Evolutionary conservation across 208 protist species (phyloP).

Genomic region (Wallacemonas collosoma): DNA sequence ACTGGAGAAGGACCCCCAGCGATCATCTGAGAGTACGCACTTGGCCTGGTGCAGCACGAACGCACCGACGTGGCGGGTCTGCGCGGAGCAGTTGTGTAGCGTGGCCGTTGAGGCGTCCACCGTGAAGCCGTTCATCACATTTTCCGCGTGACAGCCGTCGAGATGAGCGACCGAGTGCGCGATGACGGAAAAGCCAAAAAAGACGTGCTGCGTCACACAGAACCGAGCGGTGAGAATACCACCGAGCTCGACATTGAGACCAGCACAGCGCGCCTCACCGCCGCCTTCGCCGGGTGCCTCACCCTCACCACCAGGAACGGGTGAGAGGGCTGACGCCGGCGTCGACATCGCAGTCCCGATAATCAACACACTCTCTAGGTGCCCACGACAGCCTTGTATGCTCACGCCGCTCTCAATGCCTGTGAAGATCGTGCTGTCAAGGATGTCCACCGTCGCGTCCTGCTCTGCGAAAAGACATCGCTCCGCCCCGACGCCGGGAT

Average conservation of each 20-base stretch:
- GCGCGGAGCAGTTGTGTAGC: slow-evolving; percentile 66
- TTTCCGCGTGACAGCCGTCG: slow-evolving; percentile 59
- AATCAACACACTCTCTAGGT: slow-evolving; percentile 5
- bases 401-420: slow-evolving; percentile 54
- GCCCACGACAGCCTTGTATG: slow-evolving; percentile 64
- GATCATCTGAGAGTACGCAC: slow-evolving; percentile 58
- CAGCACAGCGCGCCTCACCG: slow-evolving; percentile 21
- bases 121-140: slow-evolving; percentile 83
- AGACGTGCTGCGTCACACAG: slow-evolving; percentile 54
- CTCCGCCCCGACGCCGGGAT: slow-evolving; percentile 41
- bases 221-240: slow-evolving; percentile 59
- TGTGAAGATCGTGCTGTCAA: slow-evolving; percentile 48
- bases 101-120: slow-evolving; percentile 72
- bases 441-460: slow-evolving; percentile 60
- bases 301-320: neutral
- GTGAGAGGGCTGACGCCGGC: neutral
- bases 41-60: slow-evolving; percentile 72
- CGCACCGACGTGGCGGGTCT: slow-evolving; percentile 68
- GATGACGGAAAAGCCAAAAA: slow-evolving; percentile 79
- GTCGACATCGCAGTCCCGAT: neutral
- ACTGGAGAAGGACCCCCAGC: slow-evolving; percentile 32
- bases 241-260: slow-evolving; percentile 72
- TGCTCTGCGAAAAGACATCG: slow-evolving; percentile 74
- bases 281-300: neutral
- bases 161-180: slow-evolving; percentile 75